A percentile compares a stretch with the other conserved stretches of the same genome.
These are phyloP conservation scores for Blepharisma stoltei DNA, from an alignment of 73 alveolate species.

Conservation along the genomic window DNA sequence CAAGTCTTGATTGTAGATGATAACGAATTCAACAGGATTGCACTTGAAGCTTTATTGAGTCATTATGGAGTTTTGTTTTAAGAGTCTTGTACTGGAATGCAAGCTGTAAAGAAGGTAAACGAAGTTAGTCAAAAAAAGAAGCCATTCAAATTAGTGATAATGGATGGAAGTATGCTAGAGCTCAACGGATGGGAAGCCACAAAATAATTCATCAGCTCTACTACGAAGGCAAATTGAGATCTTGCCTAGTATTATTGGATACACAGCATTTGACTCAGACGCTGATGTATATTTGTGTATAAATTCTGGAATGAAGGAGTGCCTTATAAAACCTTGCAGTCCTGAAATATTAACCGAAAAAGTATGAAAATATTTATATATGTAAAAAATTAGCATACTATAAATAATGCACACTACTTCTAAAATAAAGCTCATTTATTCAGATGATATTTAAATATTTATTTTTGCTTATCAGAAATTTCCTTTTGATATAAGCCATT, in stretches of 20 bases:
- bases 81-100: neutral
- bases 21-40: neutral
- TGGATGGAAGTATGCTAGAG: constrained; percentile 18
- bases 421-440: too few species aligned
- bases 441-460: too few species aligned
- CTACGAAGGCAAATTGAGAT: neutral
- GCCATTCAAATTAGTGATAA: neutral
- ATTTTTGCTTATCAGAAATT: too few species aligned
- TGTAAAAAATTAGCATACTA: too few species aligned
- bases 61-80: neutral
- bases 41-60: neutral
- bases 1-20: neutral
- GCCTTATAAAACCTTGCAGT: neutral
- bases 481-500: too few species aligned
- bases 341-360: neutral
- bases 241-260: neutral
- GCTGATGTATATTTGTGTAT: neutral
- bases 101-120: neutral
- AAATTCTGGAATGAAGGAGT: constrained; percentile 3
- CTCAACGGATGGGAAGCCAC: constrained; percentile 1
- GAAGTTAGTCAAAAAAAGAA: neutral
- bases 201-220: neutral
- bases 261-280: neutral
- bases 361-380: neutral
- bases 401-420: too few species aligned